Evolutionary conservation across 2,329 filamentous ascomycete genomes (phyloP), one percentile per base, ranked within the genome.

Genomic region (Ceratocystiopsis minuta): DNA sequence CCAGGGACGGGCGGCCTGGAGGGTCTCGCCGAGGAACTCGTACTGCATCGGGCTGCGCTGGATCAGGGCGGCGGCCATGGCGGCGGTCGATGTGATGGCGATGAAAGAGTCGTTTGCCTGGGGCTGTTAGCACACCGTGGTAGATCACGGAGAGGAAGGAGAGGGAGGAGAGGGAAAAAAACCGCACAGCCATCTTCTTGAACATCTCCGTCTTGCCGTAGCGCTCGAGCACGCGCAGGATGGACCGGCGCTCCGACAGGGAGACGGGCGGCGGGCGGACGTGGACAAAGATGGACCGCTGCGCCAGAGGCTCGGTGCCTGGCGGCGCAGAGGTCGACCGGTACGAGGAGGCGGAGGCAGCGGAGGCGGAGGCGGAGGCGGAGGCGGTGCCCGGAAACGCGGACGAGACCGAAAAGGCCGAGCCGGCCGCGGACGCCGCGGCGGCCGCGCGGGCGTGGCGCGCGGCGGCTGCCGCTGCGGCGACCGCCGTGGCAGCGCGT

Each of bases 191-290:
- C 33, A 66, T 54, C 53, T 60, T 63, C 55, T 64, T 68, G 53
- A 75, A 75, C 33, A 66, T 57, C 35, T 74, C 66, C 37, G 74
- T 60, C 2, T 58, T 55, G 43, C 65, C 66, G 48, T 66, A 58
- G 42, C 60, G 58, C 54, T 71, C 63, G 17, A 75, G 57, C 24
- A 65, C 60, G 36, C 65, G 64, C 32, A 75, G 56, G 16, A 75
- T 60, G 9, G 69, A 68, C 18, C 70, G 67, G 7, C 71, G 66
- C 55, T 75, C 69, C 28, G 62, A 60, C 48, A 75, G 65, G 38
- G 48, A 67, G n/a, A 57, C 50, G 12, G 72, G 71, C 13, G 62
- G 51, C 14, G 71, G 72, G n/a, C 56, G 53, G 16, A 73, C 70
- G 34, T 60, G 62, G 46, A 75, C 50, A 45, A 66, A 66, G 31